Conservation (phyloP, 176 grass and related monocot genomes). For the Paspalum notatum region DNA sequence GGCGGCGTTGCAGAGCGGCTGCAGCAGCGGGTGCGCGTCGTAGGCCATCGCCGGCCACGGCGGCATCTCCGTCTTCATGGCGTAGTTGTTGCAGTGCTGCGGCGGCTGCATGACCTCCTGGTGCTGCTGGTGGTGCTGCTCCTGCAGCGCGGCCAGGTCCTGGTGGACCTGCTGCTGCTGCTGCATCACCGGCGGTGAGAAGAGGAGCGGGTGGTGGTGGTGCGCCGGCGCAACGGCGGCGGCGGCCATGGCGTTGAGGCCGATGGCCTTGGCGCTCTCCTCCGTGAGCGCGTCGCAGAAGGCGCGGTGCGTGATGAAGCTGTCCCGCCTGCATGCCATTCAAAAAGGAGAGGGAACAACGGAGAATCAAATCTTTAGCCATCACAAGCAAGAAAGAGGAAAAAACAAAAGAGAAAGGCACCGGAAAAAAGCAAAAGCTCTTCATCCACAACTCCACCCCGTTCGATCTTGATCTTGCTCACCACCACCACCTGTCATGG, state of each 20-base stretch:
- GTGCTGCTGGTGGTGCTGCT: slow-evolving; percentile 36
- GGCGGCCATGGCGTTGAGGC: slow-evolving; percentile 39
- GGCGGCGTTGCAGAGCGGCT: slow-evolving; percentile 38
- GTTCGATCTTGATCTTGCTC: slow-evolving; percentile 1
- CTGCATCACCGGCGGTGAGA: slow-evolving; percentile 42
- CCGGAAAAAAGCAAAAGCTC: neutral
- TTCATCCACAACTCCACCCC: neutral
- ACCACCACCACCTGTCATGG: too few species aligned
- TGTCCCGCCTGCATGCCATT: slow-evolving; percentile 86
- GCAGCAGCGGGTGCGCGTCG: slow-evolving; percentile 35
- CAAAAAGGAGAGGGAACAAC: neutral
- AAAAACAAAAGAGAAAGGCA: neutral
- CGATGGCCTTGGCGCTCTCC: slow-evolving; percentile 77
- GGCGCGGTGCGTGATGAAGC: slow-evolving; percentile 99
- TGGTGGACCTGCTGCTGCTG: slow-evolving; percentile 39
- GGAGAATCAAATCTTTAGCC: neutral
- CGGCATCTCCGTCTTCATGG: slow-evolving; percentile 62
- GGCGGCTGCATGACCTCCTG: slow-evolving; percentile 44
- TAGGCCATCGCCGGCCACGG: slow-evolving; percentile 46
- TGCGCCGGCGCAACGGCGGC: slow-evolving; percentile 18
- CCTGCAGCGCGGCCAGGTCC: slow-evolving; percentile 41
- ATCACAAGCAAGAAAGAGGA: neutral
- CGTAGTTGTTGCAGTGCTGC: slow-evolving; percentile 46
- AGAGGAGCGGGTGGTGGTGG: slow-evolving; percentile 53
- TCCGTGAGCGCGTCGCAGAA: slow-evolving; percentile 98